Base-by-base conservation (phyloP, 2,329 filamentous ascomycete species). In the Nothopassalora personata region DNA sequence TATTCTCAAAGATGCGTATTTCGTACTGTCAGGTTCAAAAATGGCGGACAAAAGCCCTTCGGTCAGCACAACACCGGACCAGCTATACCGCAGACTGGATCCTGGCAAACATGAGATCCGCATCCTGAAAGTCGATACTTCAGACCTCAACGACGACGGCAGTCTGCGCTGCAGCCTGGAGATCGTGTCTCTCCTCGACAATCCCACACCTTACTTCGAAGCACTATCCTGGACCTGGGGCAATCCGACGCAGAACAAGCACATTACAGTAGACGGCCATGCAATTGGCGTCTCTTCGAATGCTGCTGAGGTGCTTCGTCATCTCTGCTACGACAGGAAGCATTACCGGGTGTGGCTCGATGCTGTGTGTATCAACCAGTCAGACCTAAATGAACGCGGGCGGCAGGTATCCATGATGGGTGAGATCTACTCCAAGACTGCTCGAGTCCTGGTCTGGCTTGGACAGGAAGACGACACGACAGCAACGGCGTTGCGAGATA, bases 291-390 rank as follows among this genome's bases (percentile, higher is more conserved):
- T 61, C 18, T 34, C 53, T 5, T 10, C 13, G 6, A 48, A 51
- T 43, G 59, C 59, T 4, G 52, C 56, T 8, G 30, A 45, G 4
- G 52, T 56, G 1, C 46, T 61, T 9, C 10, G 53, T 6, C 33
- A 39, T 1, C 34, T 61, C 1, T 58, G 59, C 47, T 53, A 45
- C 49, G 48, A 55, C 1, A 53, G 58, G 11, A 52, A 33, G n/a
- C 59, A 56, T 13, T n/a, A 3, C 10, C 46, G 18, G 0, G 48
- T 61, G 8, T 62, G 62, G 60, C 30, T 64, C n/a, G 62, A 63
- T 46, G 60, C 60, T 2, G 30, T 65, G 10, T 65, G 63, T 33
- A 59, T 63, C 50, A 53, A 64, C 33, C 63, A 65, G 39, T n/a
- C 27, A 5, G 54, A 64, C 8, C 6, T 49, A 1, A 5, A 18